Evolutionary conservation across 495 filamentous ascomycete genomes (phyloP).

Genomic region (Penicillium simplicissimum): DNA sequence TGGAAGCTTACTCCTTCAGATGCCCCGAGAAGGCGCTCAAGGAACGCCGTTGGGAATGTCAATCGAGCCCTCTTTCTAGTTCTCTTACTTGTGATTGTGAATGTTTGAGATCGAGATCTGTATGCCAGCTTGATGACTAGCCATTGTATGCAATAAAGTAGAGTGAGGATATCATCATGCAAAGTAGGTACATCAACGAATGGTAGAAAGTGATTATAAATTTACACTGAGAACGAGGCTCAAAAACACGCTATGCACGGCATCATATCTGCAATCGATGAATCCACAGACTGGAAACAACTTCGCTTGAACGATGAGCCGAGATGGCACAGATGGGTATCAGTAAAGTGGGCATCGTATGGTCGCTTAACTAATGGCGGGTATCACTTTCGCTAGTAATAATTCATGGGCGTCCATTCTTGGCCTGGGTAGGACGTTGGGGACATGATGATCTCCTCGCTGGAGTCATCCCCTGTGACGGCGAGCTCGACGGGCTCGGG

Average conservation of each 20-base stretch:
- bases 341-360: constrained; percentile 19
- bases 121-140: not conserved
- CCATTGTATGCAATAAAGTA: not conserved
- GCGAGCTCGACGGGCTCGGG: constrained; percentile 40
- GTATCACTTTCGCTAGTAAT: constrained; percentile 19
- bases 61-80: too few species aligned
- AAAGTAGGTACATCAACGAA: not conserved
- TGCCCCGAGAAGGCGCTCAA: not conserved
- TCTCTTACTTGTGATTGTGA: too few species aligned
- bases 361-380: constrained; percentile 14
- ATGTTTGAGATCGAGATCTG: not conserved
- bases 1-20: not conserved
- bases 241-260: not conserved
- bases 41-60: not conserved
- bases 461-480: constrained; percentile 49
- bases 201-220: not conserved
- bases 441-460: constrained; percentile 65
- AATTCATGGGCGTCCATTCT: constrained; percentile 68
- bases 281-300: not conserved
- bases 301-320: not conserved
- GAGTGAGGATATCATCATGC: not conserved
- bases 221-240: not conserved
- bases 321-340: not conserved
- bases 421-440: constrained; percentile 80
- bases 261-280: not conserved